phyloP scores from a whole-genome alignment of 768 basidiomycete genomes.

The Fibroporia radiculosa region DNA sequence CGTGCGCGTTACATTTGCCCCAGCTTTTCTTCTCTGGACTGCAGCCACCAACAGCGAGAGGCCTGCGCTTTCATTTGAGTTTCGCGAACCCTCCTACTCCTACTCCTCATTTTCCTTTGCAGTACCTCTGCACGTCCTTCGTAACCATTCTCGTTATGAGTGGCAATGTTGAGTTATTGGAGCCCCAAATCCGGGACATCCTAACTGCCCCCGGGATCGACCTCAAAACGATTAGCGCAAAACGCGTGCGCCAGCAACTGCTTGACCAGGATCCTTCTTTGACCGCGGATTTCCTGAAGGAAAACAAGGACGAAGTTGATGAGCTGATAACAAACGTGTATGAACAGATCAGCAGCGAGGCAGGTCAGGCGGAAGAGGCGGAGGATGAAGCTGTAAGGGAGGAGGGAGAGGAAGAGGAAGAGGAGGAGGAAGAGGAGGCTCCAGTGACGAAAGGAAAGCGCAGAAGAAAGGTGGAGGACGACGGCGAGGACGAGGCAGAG shows the following conservation, averaged over 20 bases:
- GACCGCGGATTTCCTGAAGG: slow-evolving; percentile 53
- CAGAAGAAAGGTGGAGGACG: slow-evolving; percentile 16
- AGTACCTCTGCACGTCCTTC: no score
- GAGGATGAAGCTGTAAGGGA: not conserved
- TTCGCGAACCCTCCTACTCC: no score
- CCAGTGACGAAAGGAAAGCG: slow-evolving; percentile 3
- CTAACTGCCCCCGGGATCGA: slow-evolving; percentile 69
- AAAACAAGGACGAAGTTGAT: slow-evolving; percentile 64
- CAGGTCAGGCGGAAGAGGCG: not conserved
- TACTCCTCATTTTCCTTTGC: no score
- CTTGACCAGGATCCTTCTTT: slow-evolving; percentile 44
- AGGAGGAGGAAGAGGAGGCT: no score
- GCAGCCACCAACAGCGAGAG: no score
- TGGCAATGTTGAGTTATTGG: slow-evolving; percentile 26
- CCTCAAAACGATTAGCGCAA: slow-evolving; percentile 76
- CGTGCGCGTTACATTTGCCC: no score
- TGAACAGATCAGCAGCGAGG: slow-evolving; percentile 34
- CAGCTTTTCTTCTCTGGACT: no score
- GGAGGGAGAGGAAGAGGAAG: slow-evolving; percentile 17
- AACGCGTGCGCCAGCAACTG: slow-evolving; percentile 77
- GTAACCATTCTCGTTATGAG: not conserved
- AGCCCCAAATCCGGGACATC: slow-evolving; percentile 58
- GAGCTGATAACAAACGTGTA: slow-evolving; percentile 59
- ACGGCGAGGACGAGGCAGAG: slow-evolving; percentile 17
- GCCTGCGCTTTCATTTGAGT: no score